Evolutionary conservation across 805 yeast species (phyloP), one percentile per base, ranked within the genome.

Genomic region (Sungouiella thailandica): DNA sequence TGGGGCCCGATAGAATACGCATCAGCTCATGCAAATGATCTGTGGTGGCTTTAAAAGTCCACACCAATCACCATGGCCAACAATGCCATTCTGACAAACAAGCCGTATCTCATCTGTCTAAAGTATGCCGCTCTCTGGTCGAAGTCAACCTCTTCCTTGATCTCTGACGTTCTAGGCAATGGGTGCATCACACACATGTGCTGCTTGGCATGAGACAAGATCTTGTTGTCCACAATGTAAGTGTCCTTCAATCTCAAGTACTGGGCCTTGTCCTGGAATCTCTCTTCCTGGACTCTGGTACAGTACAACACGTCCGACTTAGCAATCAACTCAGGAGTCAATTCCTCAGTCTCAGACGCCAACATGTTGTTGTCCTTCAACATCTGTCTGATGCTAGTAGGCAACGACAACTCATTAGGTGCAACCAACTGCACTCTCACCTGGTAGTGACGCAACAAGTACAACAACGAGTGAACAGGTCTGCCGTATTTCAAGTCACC

Each of bases 181-280:
- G 99, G 99, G 62, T 93, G 99, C 95, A 93, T 83, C 45, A 93
- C 83, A 62, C 96, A 87, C 97, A 93, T 93, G 67, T 93, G 96
- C 61, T 87, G 88, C 70, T 94, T 93, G 51, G 98, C 97, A 61
- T 83, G 80, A 19, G 87, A 74, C 58, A 93, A 74, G 42, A 90
- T 83, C 65, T 74, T 81, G 76, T 90, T 90, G 69, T 93, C 96
- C 41, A 93, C 93, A 56, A 87, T 76, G 65, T 88, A 93, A 8
- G 85, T 74, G 60, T 90, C 95, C 74, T 88, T 89, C 57, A 90
- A 77, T 55, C 90, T 75, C 62, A 83, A 82, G 66, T 87, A 93
- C 57, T 88, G 84, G 31, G 67, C 79, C 49, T 65, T 70, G 58
- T 80, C 79, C 33, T 72, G 67, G 62, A 93, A 94, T 68, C 99